Evolutionary conservation across 192 early-diverging fungal genomes (phyloP), one percentile per base, ranked within the genome.

Genomic region (Dissophora ornata): DNA sequence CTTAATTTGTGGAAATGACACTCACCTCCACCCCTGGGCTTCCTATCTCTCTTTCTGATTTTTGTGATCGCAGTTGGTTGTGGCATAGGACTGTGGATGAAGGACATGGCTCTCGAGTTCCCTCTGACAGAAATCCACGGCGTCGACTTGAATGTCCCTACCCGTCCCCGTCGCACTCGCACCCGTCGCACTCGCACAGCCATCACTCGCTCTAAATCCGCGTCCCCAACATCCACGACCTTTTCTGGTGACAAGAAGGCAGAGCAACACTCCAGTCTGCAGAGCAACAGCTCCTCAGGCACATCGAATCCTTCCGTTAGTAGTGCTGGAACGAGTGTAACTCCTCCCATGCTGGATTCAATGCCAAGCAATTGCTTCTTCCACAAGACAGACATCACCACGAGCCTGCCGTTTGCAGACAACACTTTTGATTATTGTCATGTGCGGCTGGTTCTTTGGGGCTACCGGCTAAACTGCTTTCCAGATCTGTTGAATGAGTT

Each of bases 371-470:
- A 85, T 34, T 82, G 74, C 51, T 82, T 80, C 67, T 82, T 81
- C 53, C 69, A 77, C 18, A 61, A 71, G 42, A 49, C 51, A 12
- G 82, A 87, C 63, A 64, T 80, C 22, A 63, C 70, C 2, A 56
- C 59, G 16, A 73, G 79, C 0, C 49, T 87, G 10, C 77, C 73
- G 1, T 85, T 85, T 29, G 25, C 65, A n/a, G 70, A 82, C 22
- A 79, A 82, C 33, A 47, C 65, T 13, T 87, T 87, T 65, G 85
- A 87, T 50, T 83, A 79, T 47, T 68, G 84, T 58, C 73, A 67
- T 50, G 53, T 77, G 19, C 42, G 59, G 3, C 15, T 77, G 16
- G 73, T 77, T 2, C 59, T 77, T 13, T 77, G 73, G 73, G 73
- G 73, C 3, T 77, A 77, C 25, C 51, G 25, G 3, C 40, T 77